Conservation (phyloP, 2,329 filamentous ascomycete species). For the Trichoderma endophyticum region DNA sequence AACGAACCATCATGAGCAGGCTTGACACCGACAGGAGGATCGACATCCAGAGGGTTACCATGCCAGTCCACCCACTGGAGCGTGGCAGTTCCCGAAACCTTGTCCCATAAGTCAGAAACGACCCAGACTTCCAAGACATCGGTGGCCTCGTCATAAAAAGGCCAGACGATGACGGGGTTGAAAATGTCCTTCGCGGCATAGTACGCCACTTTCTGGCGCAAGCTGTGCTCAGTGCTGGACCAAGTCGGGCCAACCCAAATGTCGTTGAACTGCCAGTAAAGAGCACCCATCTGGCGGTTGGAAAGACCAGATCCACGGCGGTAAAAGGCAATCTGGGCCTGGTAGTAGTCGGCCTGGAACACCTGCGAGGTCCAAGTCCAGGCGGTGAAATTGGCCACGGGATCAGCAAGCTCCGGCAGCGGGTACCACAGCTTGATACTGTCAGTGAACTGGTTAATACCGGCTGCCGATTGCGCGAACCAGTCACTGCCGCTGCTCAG, state of each 20-base stretch:
- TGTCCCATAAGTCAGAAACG: constrained; percentile 20
- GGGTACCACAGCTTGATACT: constrained; percentile 57
- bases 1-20: background rate
- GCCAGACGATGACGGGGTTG: constrained; percentile 54
- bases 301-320: constrained; percentile 54
- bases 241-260: constrained; percentile 63
- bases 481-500: constrained; percentile 14
- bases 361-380: constrained; percentile 62
- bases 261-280: constrained; percentile 66
- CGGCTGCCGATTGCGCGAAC: constrained; percentile 23
- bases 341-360: constrained; percentile 63
- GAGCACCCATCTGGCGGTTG: constrained; percentile 55
- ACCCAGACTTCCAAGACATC: constrained; percentile 19
- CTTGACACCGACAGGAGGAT: background rate
- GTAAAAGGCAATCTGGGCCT: constrained; percentile 59
- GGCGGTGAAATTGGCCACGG: constrained; percentile 55
- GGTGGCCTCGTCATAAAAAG: constrained; percentile 9
- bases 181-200: constrained; percentile 57
- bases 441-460: constrained; percentile 56
- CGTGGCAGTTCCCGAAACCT: constrained; percentile 6
- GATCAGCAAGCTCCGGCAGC: constrained; percentile 48
- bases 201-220: constrained; percentile 62
- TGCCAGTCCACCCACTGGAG: constrained; percentile 20
- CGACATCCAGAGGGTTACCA: constrained; percentile 12
- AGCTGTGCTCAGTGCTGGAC: constrained; percentile 61